Percentiles rank a stretch among this genome's conserved stretches.
Evolutionary conservation across 2,329 filamentous ascomycete genomes (phyloP).

Genomic region (Cladosporium sp.): DNA sequence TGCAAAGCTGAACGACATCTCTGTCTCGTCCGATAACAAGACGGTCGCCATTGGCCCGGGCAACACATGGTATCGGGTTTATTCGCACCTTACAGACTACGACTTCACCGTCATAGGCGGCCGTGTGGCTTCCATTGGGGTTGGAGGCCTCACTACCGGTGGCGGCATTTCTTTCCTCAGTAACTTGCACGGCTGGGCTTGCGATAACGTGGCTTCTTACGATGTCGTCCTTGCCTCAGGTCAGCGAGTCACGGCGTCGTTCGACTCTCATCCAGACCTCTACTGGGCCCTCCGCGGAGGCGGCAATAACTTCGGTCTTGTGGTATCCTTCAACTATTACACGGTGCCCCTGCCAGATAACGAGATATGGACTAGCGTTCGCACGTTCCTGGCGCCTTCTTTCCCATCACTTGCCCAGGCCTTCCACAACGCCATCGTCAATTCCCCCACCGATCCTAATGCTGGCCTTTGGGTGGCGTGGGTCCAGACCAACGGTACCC

Average conservation of each 20-base stretch:
- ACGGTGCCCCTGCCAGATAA: too few species aligned
- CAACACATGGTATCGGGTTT: conserved; percentile 42
- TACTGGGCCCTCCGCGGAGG: conserved; percentile 23
- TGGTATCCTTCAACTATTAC: conserved; percentile 20
- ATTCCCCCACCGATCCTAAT: too few species aligned
- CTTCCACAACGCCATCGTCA: too few species aligned
- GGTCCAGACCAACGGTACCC: too few species aligned
- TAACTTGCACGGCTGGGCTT: conserved; percentile 22
- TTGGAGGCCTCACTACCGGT: conserved; percentile 26
- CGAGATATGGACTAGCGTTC: too few species aligned
- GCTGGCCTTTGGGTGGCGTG: too few species aligned
- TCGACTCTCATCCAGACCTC: conserved; percentile 19
- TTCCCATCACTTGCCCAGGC: too few species aligned
- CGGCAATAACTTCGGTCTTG: conserved; percentile 27
- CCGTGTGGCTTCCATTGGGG: conserved; percentile 33
- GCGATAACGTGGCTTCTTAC: conserved; percentile 26
- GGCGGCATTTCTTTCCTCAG: conserved; percentile 29
- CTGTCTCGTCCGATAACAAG: conserved; percentile 29
- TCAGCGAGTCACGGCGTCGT: conserved; percentile 19
- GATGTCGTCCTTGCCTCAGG: conserved; percentile 23
- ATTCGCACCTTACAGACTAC: conserved; percentile 35
- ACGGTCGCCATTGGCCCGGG: conserved; percentile 43
- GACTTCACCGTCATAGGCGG: conserved; percentile 42
- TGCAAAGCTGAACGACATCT: conserved; percentile 35
- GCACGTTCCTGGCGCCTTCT: too few species aligned